Evolutionary conservation across 495 filamentous ascomycete genomes (phyloP).

Genomic region (Penicillium alfredii): DNA sequence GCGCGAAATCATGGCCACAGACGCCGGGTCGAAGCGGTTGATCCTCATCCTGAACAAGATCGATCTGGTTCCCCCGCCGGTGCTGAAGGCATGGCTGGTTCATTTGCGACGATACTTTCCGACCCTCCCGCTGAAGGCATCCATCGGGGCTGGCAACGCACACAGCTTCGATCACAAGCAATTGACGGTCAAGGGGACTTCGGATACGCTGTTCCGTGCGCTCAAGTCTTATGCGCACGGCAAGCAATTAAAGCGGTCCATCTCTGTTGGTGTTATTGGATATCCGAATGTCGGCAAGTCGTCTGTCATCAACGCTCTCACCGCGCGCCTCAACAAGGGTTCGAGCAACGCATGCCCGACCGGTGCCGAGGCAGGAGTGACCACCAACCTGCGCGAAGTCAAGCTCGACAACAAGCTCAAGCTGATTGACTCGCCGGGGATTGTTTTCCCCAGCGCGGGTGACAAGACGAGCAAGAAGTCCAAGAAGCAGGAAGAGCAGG

Average conservation of each 20-base stretch:
- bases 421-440: slow-evolving; percentile 90
- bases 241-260: slow-evolving; percentile 78
- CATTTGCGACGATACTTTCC: slow-evolving; percentile 89
- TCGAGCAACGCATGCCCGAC: slow-evolving; percentile 69
- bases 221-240: slow-evolving; percentile 85
- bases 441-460: slow-evolving; percentile 71
- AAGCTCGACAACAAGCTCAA: slow-evolving; percentile 95
- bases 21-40: slow-evolving; percentile 75
- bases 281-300: slow-evolving; percentile 98
- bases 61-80: slow-evolving; percentile 76
- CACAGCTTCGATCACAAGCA: slow-evolving; percentile 90
- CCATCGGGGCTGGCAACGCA: slow-evolving; percentile 74
- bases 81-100: slow-evolving; percentile 76
- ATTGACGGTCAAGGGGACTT: slow-evolving; percentile 79
- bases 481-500: slow-evolving; percentile 60
- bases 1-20: slow-evolving; percentile 78
- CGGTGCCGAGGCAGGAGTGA: slow-evolving; percentile 90
- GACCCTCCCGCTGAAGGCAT: slow-evolving; percentile 84
- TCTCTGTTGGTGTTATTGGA: slow-evolving; percentile 89
- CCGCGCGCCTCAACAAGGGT: slow-evolving; percentile 66
- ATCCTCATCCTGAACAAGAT: slow-evolving; percentile 97
- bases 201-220: slow-evolving; percentile 78
- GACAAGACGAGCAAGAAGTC: slow-evolving; percentile 49
- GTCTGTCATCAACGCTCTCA: slow-evolving; percentile 91
- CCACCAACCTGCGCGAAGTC: slow-evolving; percentile 78